A percentile compares a stretch with the other conserved stretches of the same genome.
Evolutionary conservation across 2,329 filamentous ascomycete species (phyloP).

Genomic region (Thelonectria blattea): DNA sequence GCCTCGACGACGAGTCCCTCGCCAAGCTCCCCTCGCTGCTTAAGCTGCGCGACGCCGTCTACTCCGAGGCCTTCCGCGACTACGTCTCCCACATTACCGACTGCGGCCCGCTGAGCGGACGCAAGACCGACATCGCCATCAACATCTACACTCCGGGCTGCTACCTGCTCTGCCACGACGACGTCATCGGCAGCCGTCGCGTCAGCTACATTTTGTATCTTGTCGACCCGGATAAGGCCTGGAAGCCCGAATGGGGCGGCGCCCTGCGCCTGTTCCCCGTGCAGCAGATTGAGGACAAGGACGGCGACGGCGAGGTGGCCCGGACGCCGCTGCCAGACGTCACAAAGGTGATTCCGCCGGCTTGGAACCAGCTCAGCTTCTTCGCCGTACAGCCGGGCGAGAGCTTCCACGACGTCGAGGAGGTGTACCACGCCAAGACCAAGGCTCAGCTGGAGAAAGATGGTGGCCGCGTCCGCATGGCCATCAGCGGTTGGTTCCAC

Average conservation of each 20-base stretch:
- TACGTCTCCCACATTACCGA: constrained; percentile 87
- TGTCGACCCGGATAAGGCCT: constrained; percentile 87
- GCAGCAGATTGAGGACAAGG: constrained; percentile 62
- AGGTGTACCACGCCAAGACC: constrained; percentile 79
- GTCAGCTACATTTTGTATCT: constrained; percentile 98
- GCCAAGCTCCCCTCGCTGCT: constrained; percentile 89
- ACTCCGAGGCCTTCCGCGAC: constrained; percentile 86
- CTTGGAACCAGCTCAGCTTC: constrained; percentile 97
- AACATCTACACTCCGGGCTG: constrained; percentile 98
- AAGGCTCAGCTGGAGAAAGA: constrained; percentile 68
- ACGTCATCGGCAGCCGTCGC: constrained; percentile 95
- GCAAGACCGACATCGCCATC: constrained; percentile 99
- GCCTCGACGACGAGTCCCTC: constrained; percentile 84
- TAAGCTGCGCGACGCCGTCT: constrained; percentile 89
- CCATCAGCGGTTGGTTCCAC: constrained; percentile 98
- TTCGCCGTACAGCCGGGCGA: constrained; percentile 98
- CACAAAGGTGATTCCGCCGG: constrained; percentile 84
- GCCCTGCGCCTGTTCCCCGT: constrained; percentile 87
- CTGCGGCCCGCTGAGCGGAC: constrained; percentile 85
- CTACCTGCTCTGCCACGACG: constrained; percentile 94
- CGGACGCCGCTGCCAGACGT: constrained; percentile 81
- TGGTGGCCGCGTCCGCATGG: constrained; percentile 87
- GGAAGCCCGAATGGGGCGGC: constrained; percentile 92
- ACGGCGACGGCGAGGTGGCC: constrained; percentile 76
- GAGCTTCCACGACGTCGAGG: constrained; percentile 98